Conservation (phyloP, 805 yeast genomes). For the Metschnikowia koreensis region DNA sequence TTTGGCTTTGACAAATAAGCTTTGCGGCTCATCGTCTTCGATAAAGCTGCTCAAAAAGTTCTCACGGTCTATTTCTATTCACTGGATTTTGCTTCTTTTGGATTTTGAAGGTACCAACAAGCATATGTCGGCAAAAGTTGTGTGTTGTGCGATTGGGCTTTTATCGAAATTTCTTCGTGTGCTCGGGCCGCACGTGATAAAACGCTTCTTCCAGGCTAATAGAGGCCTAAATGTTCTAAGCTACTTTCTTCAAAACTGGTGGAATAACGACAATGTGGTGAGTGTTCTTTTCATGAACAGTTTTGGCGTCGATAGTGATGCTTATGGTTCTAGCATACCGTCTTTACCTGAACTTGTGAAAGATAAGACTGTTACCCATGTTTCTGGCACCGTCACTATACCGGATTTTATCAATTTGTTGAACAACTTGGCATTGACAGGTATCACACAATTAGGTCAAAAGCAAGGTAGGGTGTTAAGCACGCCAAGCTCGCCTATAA, state of each 20-base stretch:
- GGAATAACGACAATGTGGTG: constrained; percentile 47
- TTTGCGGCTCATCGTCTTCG: constrained; percentile 40
- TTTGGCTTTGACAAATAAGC: constrained; percentile 33
- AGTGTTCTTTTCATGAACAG: constrained; percentile 44
- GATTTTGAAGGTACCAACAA: constrained; percentile 25
- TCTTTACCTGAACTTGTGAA: constrained; percentile 8
- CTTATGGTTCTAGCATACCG: constrained; percentile 3
- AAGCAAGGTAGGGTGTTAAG: constrained; percentile 32
- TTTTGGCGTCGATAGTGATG: constrained; percentile 38
- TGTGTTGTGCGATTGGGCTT: constrained; percentile 41
- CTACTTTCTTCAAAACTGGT: constrained; percentile 44
- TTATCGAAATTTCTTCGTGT: constrained; percentile 49
- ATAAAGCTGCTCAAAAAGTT: constrained; percentile 41
- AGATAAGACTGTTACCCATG: constrained; percentile 2
- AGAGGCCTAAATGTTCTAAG: constrained; percentile 52
- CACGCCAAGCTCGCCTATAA: constrained; percentile 34
- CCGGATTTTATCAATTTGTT: constrained; percentile 47
- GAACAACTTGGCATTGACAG: constrained; percentile 34
- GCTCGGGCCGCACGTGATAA: constrained; percentile 46
- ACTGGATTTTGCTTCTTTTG: constrained; percentile 61
- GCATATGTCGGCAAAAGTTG: constrained; percentile 30
- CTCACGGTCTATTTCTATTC: constrained; percentile 57
- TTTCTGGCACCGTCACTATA: constrained; percentile 19
- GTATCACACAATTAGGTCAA: constrained; percentile 27
- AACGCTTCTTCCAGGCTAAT: constrained; percentile 46